phyloP scores from a whole-genome alignment of 2,329 filamentous ascomycete species.

The Myotisia sp. region DNA sequence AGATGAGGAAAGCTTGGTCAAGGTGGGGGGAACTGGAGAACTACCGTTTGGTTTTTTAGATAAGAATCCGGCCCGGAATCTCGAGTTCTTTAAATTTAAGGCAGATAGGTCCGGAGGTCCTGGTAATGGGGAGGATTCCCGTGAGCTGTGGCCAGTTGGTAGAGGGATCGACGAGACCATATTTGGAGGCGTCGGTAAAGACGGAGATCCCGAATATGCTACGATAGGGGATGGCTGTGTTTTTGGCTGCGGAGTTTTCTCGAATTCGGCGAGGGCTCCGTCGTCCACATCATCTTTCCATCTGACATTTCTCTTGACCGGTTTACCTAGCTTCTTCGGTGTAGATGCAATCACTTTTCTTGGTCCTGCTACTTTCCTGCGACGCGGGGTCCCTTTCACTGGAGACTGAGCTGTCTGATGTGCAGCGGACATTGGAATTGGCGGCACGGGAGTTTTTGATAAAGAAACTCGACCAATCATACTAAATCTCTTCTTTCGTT shows the following conservation, averaged over 20 bases:
- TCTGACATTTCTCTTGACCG: slow-evolving; percentile 59
- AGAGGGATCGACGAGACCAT: slow-evolving; percentile 40
- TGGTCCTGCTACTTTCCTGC: slow-evolving; percentile 49
- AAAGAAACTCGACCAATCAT: slow-evolving; percentile 17
- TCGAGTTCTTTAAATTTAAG: slow-evolving; percentile 51
- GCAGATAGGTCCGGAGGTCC: slow-evolving; percentile 41
- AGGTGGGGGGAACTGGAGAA: slow-evolving; percentile 44
- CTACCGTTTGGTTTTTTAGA: slow-evolving; percentile 49
- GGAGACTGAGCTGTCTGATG: slow-evolving; percentile 43
- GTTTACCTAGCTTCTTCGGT: slow-evolving; percentile 52
- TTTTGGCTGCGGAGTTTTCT: slow-evolving; percentile 75
- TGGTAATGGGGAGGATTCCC: slow-evolving; percentile 44
- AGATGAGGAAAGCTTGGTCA: slow-evolving; percentile 46
- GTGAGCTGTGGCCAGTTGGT: slow-evolving; percentile 23
- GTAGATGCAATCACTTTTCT: slow-evolving; percentile 70
- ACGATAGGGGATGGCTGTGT: slow-evolving; percentile 43
- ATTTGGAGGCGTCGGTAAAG: slow-evolving; percentile 29
- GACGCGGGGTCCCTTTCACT: slow-evolving; percentile 63
- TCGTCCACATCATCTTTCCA: slow-evolving; percentile 89
- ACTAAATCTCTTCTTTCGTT: slow-evolving; percentile 47
- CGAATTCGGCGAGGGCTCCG: slow-evolving; percentile 75
- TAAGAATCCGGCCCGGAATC: slow-evolving; percentile 82
- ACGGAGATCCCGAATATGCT: slow-evolving; percentile 30
- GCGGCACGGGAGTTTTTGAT: slow-evolving; percentile 5
- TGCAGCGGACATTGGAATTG: slow-evolving; percentile 5